These are phyloP conservation scores for Cordyceps sp. DNA, from an alignment of 2,329 filamentous ascomycete species.

Conservation along the genomic window DNA sequence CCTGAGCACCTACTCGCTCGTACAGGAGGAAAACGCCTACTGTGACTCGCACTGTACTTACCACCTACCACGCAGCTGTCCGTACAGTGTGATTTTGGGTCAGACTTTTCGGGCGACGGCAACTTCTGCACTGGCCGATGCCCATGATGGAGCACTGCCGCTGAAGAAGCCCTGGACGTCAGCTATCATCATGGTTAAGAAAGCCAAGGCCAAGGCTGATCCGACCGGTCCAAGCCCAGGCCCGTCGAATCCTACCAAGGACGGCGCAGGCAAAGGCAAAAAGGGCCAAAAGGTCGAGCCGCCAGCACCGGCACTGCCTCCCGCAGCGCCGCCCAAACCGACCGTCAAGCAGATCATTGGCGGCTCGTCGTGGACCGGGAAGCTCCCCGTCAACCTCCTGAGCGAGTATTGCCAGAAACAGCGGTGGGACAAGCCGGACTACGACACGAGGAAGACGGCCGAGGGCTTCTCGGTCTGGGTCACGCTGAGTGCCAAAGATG, in stretches of 20 bases:
- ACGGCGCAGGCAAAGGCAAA: constrained; percentile 24
- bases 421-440: constrained; percentile 89
- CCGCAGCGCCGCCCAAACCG: constrained; percentile 35
- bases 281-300: constrained; percentile 18
- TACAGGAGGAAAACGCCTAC: no score
- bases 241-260: constrained; percentile 30
- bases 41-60: no score
- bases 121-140: no score
- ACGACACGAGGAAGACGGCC: constrained; percentile 59
- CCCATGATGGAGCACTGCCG: no score
- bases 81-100: no score
- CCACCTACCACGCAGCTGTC: no score
- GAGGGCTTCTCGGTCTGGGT: constrained; percentile 70
- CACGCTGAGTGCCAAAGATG: constrained; percentile 56
- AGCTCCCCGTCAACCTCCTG: constrained; percentile 83
- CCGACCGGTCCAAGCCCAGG: constrained; percentile 14
- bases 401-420: constrained; percentile 92
- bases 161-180: no score
- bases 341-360: constrained; percentile 73
- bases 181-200: constrained; percentile 35
- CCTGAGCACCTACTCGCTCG: no score
- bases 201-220: constrained; percentile 33
- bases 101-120: no score
- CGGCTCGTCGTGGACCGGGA: constrained; percentile 92
- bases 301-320: constrained; percentile 11